A percentile compares a stretch with the other conserved stretches of the same genome.
phyloP scores from a whole-genome alignment of 352 stramenopile genomes.

The Pythium biforme region DNA sequence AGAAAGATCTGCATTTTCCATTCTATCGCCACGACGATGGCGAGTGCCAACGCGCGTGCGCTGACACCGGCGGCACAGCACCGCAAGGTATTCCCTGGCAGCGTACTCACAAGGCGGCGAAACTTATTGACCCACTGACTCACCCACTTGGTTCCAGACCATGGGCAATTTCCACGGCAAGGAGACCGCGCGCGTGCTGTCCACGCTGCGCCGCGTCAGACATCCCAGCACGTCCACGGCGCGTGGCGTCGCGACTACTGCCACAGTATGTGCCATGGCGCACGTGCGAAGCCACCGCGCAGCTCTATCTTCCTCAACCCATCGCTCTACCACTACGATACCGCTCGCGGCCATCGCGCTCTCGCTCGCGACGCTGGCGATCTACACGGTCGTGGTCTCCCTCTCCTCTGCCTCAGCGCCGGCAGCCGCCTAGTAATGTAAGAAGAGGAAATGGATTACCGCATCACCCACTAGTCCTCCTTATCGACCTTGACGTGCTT shows the following conservation, averaged over 20 bases:
- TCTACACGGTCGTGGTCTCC: slow-evolving; percentile 6
- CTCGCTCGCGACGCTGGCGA: background rate
- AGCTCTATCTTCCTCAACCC: too few relatives aligned
- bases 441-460: too few relatives aligned
- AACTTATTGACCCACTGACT: too few relatives aligned
- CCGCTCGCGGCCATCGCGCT: slow-evolving; percentile 5
- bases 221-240: background rate
- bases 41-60: slow-evolving; percentile 26
- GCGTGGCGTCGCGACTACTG: too few relatives aligned
- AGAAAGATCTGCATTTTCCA: background rate
- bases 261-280: too few relatives aligned
- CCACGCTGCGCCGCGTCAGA: slow-evolving; percentile 1
- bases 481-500: slow-evolving; percentile 34
- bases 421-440: too few relatives aligned
- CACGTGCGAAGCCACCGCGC: too few relatives aligned
- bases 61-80: slow-evolving; percentile 58
- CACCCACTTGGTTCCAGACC: slow-evolving; percentile 5
- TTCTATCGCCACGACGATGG: slow-evolving; percentile 11
- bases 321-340: background rate
- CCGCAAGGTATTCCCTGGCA: slow-evolving; percentile 35
- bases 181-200: slow-evolving; percentile 16
- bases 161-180: slow-evolving; percentile 27
- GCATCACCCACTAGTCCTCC: slow-evolving; percentile 20
- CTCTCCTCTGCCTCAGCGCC: background rate
- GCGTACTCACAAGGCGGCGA: too few relatives aligned